A percentile compares a stretch with the other conserved stretches of the same genome.
phyloP scores from a whole-genome alignment of 2,329 filamentous ascomycete genomes.

The Saccharata proteae region DNA sequence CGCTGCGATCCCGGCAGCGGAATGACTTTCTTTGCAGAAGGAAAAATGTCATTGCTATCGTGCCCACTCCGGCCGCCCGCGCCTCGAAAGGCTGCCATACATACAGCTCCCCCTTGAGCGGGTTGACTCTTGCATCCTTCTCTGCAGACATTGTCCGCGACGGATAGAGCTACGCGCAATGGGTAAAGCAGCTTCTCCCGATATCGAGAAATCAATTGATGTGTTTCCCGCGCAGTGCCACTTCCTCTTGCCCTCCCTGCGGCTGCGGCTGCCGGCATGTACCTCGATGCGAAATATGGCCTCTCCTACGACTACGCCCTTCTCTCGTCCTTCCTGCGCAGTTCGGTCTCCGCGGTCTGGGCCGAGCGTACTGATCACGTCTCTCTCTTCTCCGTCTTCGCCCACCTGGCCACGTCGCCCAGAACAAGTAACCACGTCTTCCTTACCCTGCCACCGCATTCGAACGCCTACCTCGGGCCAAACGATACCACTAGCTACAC shows the following conservation, averaged over 20 bases:
- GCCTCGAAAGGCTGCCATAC: no score
- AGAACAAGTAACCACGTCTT: neutral
- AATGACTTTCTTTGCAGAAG: no score
- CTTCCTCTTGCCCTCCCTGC: constrained; percentile 23
- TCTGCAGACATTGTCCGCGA: no score
- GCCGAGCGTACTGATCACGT: constrained; percentile 19
- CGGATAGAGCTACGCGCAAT: no score
- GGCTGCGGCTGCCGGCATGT: constrained; percentile 36
- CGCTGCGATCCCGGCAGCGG: no score
- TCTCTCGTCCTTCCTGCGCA: constrained; percentile 22
- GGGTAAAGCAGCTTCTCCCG: no score
- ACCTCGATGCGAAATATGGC: constrained; percentile 59
- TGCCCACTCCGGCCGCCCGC: no score
- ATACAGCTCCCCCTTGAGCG: no score
- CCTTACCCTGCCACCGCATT: neutral
- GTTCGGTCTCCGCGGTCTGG: neutral
- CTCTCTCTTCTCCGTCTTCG: constrained; percentile 20
- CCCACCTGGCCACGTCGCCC: constrained; percentile 11
- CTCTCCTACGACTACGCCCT: constrained; percentile 47
- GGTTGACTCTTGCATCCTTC: no score
- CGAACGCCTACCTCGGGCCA: constrained; percentile 33
- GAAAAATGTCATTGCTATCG: no score
- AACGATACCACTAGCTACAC: constrained; percentile 48
- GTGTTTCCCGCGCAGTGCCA: no score
- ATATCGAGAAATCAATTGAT: no score